Conservation (phyloP, 2,329 filamentous ascomycete genomes). For the Ceratocystis colombiana region DNA sequence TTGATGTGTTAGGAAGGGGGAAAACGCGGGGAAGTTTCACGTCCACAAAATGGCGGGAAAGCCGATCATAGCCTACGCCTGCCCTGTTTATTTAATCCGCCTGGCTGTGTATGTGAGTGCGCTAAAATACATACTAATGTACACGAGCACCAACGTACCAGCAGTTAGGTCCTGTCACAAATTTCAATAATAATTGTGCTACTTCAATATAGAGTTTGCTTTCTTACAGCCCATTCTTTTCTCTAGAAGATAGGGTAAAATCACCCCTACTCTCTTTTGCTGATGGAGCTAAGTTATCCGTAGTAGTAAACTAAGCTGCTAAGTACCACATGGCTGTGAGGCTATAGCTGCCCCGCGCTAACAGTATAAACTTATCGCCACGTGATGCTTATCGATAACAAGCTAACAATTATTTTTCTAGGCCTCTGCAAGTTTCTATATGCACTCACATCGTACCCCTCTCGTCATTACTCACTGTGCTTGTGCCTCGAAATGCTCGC, state of each 20-base stretch:
- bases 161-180: too few species aligned
- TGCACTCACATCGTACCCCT: neutral
- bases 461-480: too few species aligned
- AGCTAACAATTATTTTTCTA: neutral
- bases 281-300: too few species aligned
- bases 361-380: neutral
- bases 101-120: neutral
- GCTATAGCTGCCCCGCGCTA: constrained; percentile 1
- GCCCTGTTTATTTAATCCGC: neutral
- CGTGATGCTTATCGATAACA: constrained; percentile 10
- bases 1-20: neutral
- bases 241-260: too few species aligned
- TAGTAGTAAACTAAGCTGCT: neutral
- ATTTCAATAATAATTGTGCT: too few species aligned
- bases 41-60: neutral
- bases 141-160: too few species aligned
- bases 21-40: constrained; percentile 12
- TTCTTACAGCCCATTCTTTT: too few species aligned
- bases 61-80: neutral
- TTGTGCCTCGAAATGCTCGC: neutral
- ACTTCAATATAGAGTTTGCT: too few species aligned
- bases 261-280: too few species aligned
- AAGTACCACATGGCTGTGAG: neutral
- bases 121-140: neutral
- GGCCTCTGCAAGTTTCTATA: neutral